Evolutionary conservation across 805 yeast genomes (phyloP).

Genomic region (Candida maltosa): DNA sequence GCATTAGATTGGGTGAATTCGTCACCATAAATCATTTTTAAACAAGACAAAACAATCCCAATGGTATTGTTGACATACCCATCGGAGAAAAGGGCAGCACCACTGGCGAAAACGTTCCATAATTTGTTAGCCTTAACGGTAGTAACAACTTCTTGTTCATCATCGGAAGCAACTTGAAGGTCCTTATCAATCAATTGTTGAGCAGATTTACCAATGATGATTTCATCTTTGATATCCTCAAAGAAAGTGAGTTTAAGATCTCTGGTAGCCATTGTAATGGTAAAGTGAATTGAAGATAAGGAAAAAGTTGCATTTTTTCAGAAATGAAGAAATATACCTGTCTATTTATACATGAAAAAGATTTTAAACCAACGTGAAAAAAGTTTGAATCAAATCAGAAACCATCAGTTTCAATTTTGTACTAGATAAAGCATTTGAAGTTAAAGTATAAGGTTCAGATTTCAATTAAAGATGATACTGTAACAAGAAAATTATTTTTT

Average conservation of each 20-base stretch:
- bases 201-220: slow-evolving; percentile 31
- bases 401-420: too few species aligned
- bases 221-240: slow-evolving; percentile 41
- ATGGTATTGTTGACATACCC: slow-evolving; percentile 89
- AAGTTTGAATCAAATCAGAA: too few species aligned
- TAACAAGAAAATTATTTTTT: too few species aligned
- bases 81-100: slow-evolving; percentile 91
- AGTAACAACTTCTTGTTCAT: slow-evolving; percentile 17
- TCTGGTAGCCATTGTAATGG: slow-evolving; percentile 39
- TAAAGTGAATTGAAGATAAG: too few species aligned
- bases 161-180: slow-evolving; percentile 9
- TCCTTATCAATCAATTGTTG: slow-evolving; percentile 17
- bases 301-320: too few species aligned
- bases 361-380: too few species aligned
- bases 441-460: too few species aligned
- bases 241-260: slow-evolving; percentile 45
- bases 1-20: slow-evolving; percentile 65
- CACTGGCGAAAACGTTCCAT: slow-evolving; percentile 78
- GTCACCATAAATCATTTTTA: slow-evolving; percentile 62
- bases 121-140: slow-evolving; percentile 17
- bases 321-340: too few species aligned
- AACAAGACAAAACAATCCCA: slow-evolving; percentile 70
- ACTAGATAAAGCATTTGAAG: too few species aligned
- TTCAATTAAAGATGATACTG: too few species aligned
- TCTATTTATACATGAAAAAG: too few species aligned